Conservation (phyloP, 768 basidiomycete genomes). For the Amanita subjunquillea region DNA sequence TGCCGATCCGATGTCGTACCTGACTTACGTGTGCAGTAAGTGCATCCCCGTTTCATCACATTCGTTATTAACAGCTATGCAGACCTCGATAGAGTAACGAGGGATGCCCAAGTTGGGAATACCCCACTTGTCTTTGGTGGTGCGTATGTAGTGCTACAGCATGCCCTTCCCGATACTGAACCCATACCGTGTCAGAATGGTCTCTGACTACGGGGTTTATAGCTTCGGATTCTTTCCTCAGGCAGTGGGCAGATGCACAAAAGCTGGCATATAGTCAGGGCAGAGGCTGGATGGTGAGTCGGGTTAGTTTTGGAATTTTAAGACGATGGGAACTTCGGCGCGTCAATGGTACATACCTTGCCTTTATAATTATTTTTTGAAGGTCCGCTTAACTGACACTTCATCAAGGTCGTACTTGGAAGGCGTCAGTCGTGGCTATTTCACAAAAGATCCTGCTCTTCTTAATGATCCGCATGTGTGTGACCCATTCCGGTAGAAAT, state of each 20-base stretch:
- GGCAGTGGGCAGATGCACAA: constrained; percentile 68
- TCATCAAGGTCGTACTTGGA: too few species aligned
- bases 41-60: constrained; percentile 2
- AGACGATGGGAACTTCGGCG: constrained; percentile 40
- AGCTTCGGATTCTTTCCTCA: constrained; percentile 51
- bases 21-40: constrained; percentile 63
- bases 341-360: constrained; percentile 42
- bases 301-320: constrained; percentile 58
- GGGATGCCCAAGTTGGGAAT: constrained; percentile 23
- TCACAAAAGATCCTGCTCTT: too few species aligned
- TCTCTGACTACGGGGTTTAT: constrained; percentile 52
- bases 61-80: neutral
- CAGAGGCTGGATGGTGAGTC: constrained; percentile 58
- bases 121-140: constrained; percentile 31
- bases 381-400: too few species aligned
- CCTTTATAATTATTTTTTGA: too few species aligned
- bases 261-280: constrained; percentile 31
- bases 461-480: too few species aligned
- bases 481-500: too few species aligned
- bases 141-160: constrained; percentile 8
- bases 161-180: neutral
- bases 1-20: constrained; percentile 51
- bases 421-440: too few species aligned
- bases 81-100: constrained; percentile 53
- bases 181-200: constrained; percentile 22